phyloP scores from a whole-genome alignment of 345 rosid genomes.

The Conringia planisiliqua region DNA sequence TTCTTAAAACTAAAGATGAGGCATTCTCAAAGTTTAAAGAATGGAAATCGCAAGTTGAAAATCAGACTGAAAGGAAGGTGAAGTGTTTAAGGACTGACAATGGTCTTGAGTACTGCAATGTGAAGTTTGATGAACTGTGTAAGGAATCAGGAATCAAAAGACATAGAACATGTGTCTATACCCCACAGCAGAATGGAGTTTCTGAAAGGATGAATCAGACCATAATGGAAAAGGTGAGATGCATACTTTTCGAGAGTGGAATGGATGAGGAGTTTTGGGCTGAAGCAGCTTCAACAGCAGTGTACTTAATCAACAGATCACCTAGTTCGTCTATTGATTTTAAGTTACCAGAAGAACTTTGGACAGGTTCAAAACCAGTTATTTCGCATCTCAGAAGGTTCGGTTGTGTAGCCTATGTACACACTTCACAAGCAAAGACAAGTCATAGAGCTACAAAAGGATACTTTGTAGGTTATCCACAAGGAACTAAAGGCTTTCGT shows the following conservation, averaged over 20 bases:
- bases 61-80: background rate
- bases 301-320: background rate
- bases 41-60: background rate
- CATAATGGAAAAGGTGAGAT: background rate
- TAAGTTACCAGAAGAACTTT: background rate
- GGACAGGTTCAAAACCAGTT: accelerated
- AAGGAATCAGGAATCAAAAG: background rate
- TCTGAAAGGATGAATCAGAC: background rate
- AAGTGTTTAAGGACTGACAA: too few species aligned
- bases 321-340: background rate
- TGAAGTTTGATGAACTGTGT: too few species aligned
- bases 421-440: background rate
- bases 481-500: background rate
- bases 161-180: background rate
- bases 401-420: background rate
- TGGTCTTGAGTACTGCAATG: background rate
- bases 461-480: background rate
- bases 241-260: background rate
- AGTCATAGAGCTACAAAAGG: background rate
- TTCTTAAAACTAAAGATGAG: background rate
- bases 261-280: background rate
- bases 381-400: too few species aligned
- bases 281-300: background rate
- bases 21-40: background rate
- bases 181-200: background rate